These are phyloP conservation scores for Aspergillus costaricaensis DNA, from an alignment of 2,329 filamentous ascomycete genomes.

Conservation along the genomic window DNA sequence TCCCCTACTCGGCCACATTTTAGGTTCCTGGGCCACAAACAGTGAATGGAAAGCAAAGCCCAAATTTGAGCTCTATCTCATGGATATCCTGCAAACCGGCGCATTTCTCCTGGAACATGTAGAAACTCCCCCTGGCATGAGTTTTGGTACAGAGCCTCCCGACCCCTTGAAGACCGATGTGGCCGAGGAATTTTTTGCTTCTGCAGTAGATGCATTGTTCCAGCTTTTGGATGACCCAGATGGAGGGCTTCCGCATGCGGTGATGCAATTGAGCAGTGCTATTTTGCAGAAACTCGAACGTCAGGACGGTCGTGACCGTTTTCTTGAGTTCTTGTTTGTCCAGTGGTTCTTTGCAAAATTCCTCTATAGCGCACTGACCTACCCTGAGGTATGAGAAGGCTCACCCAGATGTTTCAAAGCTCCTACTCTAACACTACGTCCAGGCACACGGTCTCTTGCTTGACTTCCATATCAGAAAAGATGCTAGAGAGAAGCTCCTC, in stretches of 20 bases:
- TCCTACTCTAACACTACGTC: conserved; percentile 32
- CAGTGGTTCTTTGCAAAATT: conserved; percentile 93
- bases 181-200: conserved; percentile 84
- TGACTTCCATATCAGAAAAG: conserved; percentile 89
- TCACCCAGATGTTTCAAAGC: not conserved
- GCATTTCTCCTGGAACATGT: conserved; percentile 85
- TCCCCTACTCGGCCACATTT: conserved; percentile 76
- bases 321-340: conserved; percentile 80
- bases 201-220: conserved; percentile 78
- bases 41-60: conserved; percentile 86
- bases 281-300: conserved; percentile 75
- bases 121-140: conserved; percentile 74
- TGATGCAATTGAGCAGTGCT: conserved; percentile 80
- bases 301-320: conserved; percentile 69
- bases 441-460: conserved; percentile 68
- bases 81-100: conserved; percentile 91
- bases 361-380: conserved; percentile 77
- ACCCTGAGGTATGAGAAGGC: conserved; percentile 69
- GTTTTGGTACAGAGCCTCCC: conserved; percentile 66
- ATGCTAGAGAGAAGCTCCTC: conserved; percentile 75
- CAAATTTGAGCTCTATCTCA: conserved; percentile 90
- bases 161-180: conserved; percentile 75
- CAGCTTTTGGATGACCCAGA: conserved; percentile 83
- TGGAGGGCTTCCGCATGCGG: conserved; percentile 82
- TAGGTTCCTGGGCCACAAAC: conserved; percentile 85